These are phyloP conservation scores for Acer campestre DNA, from an alignment of 345 rosid genomes.

Conservation along the genomic window DNA sequence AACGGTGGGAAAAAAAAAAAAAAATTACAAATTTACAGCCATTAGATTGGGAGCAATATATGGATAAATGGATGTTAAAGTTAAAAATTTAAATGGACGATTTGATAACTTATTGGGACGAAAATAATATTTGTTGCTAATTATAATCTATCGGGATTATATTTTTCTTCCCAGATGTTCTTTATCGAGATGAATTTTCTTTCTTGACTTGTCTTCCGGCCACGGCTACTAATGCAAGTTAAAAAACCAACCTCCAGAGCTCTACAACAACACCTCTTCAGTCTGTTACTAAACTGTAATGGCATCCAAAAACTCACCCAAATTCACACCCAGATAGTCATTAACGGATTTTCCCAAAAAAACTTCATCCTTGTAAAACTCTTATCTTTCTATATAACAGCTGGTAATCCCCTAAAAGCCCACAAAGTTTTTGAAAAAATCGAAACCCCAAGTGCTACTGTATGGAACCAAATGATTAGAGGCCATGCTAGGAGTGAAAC, in stretches of 20 bases:
- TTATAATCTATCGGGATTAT: no score
- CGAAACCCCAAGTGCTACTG: constrained; percentile 35
- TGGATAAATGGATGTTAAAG: no score
- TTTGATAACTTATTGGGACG: no score
- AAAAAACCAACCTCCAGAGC: constrained; percentile 34
- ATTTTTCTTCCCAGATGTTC: no score
- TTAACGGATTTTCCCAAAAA: constrained; percentile 38
- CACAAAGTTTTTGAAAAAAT: constrained; percentile 22
- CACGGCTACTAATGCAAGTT: no score
- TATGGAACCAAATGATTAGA: constrained; percentile 60
- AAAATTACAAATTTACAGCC: no score
- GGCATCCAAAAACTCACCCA: constrained; percentile 20
- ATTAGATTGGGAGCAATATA: no score
- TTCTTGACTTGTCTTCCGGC: no score
- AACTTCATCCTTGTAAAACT: constrained; percentile 37
- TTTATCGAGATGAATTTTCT: no score
- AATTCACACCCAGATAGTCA: constrained; percentile 38
- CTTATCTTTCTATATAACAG: constrained; percentile 33
- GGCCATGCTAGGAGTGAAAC: constrained; percentile 34
- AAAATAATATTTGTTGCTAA: no score
- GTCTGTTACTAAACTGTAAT: constrained; percentile 30
- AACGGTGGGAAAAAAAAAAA: no score
- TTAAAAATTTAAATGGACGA: no score
- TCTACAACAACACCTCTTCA: constrained; percentile 39
- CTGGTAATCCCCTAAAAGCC: constrained; percentile 25